Conservation (phyloP, 2,329 filamentous ascomycete genomes). For the Epichloe uncinata region DNA sequence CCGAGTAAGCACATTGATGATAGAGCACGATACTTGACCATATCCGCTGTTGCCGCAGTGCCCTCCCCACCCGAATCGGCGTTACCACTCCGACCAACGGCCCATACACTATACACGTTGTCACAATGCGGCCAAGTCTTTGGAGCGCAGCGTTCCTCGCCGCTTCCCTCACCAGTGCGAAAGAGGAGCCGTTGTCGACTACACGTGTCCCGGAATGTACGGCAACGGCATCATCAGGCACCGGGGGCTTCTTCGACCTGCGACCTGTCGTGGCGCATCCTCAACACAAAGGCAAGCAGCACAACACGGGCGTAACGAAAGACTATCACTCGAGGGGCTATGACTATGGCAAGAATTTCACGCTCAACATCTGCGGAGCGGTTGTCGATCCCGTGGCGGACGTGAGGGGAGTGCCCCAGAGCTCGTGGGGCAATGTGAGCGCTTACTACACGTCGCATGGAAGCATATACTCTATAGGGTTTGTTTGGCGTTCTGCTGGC, state of each 20-base stretch:
- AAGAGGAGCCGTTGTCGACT: slow-evolving; percentile 27
- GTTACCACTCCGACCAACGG: background rate
- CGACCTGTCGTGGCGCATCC: slow-evolving; percentile 38
- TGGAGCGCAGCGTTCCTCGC: slow-evolving; percentile 22
- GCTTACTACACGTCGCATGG: slow-evolving; percentile 58
- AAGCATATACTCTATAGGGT: slow-evolving; percentile 64
- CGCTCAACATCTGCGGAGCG: slow-evolving; percentile 65
- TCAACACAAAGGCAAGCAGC: slow-evolving; percentile 29
- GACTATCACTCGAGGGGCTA: slow-evolving; percentile 56
- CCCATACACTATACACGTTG: background rate
- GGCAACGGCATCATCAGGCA: slow-evolving; percentile 39
- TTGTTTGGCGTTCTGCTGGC: slow-evolving; percentile 18
- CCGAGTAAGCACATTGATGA: too few species aligned
- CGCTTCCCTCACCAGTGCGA: slow-evolving; percentile 19
- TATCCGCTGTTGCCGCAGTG: background rate
- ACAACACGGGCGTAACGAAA: slow-evolving; percentile 27
- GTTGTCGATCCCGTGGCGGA: slow-evolving; percentile 56
- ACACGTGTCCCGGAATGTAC: slow-evolving; percentile 37
- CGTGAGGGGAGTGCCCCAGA: slow-evolving; percentile 46
- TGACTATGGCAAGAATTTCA: slow-evolving; percentile 72
- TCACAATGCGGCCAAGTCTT: slow-evolving; percentile 16
- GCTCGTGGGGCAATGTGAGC: slow-evolving; percentile 58
- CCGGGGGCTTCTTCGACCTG: slow-evolving; percentile 46
- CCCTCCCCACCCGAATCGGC: background rate
- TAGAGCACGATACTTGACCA: too few species aligned